A percentile compares a stretch with the other conserved stretches of the same genome.
Evolutionary conservation across 2,329 filamentous ascomycete species (phyloP).

Genomic region (Paraphaeosphaeria sporulosa): DNA sequence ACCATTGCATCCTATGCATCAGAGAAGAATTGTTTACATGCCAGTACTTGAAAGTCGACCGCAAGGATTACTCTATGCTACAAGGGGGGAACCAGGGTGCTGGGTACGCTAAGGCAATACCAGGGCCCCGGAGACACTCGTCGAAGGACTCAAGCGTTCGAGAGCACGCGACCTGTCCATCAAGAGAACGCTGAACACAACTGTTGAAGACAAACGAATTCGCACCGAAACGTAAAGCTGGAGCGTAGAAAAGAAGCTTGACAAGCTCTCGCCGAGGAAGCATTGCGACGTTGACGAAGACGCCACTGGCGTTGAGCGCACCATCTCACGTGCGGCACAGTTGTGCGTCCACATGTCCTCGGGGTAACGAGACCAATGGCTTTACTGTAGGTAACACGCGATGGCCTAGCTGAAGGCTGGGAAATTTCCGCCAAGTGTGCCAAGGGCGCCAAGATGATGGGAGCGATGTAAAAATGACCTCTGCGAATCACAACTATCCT

Average conservation of each 20-base stretch:
- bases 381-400: background rate
- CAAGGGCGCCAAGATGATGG: slow-evolving; percentile 4
- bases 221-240: background rate
- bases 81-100: background rate
- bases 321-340: background rate
- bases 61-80: background rate
- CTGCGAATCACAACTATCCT: slow-evolving; percentile 15
- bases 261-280: background rate
- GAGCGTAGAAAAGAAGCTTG: background rate
- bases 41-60: too few relatives aligned
- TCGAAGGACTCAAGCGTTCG: background rate
- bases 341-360: background rate
- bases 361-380: background rate
- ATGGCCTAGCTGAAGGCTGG: background rate
- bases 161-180: background rate
- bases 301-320: background rate
- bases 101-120: background rate
- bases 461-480: background rate
- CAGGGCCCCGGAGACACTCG: background rate
- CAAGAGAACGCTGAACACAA: background rate
- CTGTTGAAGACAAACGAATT: too few relatives aligned
- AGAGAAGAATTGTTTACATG: too few relatives aligned
- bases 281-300: background rate
- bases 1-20: background rate
- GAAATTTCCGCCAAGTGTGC: slow-evolving; percentile 1